Evolutionary conservation across 2,329 filamentous ascomycete genomes (phyloP), one percentile per base, ranked within the genome.

Genomic region (Cytospora mali): DNA sequence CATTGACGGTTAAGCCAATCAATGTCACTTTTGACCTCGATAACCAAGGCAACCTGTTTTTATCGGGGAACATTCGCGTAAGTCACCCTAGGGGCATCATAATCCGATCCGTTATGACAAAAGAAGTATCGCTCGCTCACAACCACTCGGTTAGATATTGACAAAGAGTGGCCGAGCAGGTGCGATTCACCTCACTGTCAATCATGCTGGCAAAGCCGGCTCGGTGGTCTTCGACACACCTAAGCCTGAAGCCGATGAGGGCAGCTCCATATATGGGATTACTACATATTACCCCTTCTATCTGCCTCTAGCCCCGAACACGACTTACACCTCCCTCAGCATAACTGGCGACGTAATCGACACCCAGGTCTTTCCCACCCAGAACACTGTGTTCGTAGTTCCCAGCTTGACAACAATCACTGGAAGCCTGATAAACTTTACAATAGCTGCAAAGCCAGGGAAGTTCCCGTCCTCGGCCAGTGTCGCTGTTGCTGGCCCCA

Each of bases 1-100:
- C 57, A 2, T n/a, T 59, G 57, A n/a, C 16, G 0, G 14, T 59
- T 1, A 59, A 53, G 27, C 49, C 57, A 27, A 18, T 59, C 25
- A 59, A 59, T 21, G 33, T 59, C 27, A 46, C 57, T 0, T 59
- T 59, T 14, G 57, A 59, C 2, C 3, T 59, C 1, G 33, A 52
- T 16, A 27, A 2, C 0, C 13, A 23, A 13, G 57, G 49, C 0
- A 4, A 2, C 0, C 2, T 59, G 25, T 10, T 28, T 6, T 6
- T 59, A 4, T 59, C 33, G 4, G 57, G 57, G 0, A 53, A 42
- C 13, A 53, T 59, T 5, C 57, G 57, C 4, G 57, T 52, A 27
- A 1, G 56, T 51, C 27, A 28, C 11, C 1, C 4, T 35, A 31
- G 13, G 33, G n/a, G n/a, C n/a, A n/a, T n/a, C n/a, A n/a, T n/a